Evolutionary conservation across 345 rosid species (phyloP).

Genomic region (Rhodomyrtus tomentosa): DNA sequence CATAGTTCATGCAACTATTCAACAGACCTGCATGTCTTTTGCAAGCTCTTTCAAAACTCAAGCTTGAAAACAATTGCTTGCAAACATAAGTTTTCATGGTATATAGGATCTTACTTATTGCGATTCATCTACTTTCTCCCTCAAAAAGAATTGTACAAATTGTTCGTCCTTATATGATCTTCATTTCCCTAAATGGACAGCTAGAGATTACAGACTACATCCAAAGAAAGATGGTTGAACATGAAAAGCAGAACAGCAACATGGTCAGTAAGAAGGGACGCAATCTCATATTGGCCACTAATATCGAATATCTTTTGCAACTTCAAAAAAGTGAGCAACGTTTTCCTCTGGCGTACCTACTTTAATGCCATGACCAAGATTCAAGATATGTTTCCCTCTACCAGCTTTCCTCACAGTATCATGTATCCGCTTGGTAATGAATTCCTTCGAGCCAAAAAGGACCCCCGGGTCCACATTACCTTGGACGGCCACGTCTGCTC

Average conservation of each 20-base stretch:
- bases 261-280: not conserved
- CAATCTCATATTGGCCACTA: slow-evolving; percentile 2
- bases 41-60: not conserved
- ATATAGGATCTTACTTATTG: not conserved
- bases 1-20: not conserved
- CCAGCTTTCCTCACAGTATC: slow-evolving; percentile 93
- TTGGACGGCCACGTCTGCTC: slow-evolving; percentile 71
- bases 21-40: not conserved
- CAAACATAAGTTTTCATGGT: not conserved
- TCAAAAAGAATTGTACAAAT: not conserved
- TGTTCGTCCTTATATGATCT: not conserved
- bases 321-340: slow-evolving; percentile 90
- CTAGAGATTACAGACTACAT: not conserved
- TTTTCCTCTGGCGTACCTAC: slow-evolving; percentile 96
- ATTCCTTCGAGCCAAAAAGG: slow-evolving; percentile 80
- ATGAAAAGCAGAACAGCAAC: not conserved
- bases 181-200: not conserved
- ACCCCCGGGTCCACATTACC: slow-evolving; percentile 95
- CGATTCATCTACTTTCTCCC: not conserved
- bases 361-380: slow-evolving; percentile 90
- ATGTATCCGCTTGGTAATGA: slow-evolving; percentile 70
- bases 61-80: not conserved
- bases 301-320: slow-evolving; percentile 75
- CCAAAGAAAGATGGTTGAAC: not conserved
- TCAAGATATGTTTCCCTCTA: slow-evolving; percentile 71